Conservation (phyloP, 148 eudicot species). For the Euryodendron excelsum region DNA sequence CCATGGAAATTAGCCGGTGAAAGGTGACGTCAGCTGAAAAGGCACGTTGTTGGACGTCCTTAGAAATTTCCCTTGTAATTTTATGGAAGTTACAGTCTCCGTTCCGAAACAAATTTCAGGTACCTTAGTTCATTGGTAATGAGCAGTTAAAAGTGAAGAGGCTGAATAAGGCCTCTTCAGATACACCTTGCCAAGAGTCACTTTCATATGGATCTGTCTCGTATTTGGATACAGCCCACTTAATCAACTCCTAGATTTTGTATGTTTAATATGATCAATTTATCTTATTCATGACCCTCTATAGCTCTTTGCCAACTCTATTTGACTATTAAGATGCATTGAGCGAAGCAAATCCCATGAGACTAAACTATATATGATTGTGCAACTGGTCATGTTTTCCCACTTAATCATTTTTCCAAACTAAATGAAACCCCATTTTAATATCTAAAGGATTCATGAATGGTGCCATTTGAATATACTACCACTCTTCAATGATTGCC, state of each 20-base stretch:
- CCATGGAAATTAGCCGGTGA: too few relatives aligned
- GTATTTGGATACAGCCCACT: neutral
- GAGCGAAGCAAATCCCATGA: neutral
- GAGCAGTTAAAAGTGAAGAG: neutral
- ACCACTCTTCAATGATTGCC: conserved; percentile 31
- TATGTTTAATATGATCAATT: neutral
- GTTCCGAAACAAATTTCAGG: too few relatives aligned
- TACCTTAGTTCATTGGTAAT: too few relatives aligned
- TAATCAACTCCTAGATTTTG: conserved; percentile 3
- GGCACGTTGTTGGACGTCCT: too few relatives aligned
- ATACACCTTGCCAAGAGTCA: neutral
- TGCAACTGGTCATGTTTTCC: conserved; percentile 7
- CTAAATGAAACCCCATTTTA: neutral
- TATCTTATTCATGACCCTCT: neutral
- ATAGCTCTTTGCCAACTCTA: conserved; percentile 19
- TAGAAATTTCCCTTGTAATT: too few relatives aligned
- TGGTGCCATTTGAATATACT: neutral
- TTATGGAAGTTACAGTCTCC: too few relatives aligned
- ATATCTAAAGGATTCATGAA: neutral
- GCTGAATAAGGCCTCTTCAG: neutral
- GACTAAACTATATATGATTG: neutral
- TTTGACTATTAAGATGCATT: conserved; percentile 19
- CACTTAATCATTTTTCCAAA: conserved; percentile 5
- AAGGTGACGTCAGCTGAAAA: too few relatives aligned
- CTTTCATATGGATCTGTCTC: neutral